Evolutionary conservation across 2,329 filamentous ascomycete species (phyloP).

Genomic region (Shiraia sp.): DNA sequence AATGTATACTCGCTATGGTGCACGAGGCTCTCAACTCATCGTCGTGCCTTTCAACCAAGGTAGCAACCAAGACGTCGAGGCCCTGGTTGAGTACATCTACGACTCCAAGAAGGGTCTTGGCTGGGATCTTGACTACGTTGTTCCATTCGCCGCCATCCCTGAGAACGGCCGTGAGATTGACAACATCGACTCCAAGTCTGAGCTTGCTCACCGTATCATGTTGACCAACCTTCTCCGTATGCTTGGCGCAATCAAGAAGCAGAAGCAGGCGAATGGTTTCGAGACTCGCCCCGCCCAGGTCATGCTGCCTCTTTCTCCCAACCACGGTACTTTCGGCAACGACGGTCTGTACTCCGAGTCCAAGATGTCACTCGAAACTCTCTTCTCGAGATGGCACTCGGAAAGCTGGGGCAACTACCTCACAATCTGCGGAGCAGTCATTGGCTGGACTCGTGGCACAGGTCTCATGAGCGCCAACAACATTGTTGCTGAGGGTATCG

Average conservation of each 20-base stretch:
- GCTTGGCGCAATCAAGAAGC: conserved; percentile 84
- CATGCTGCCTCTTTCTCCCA: conserved; percentile 91
- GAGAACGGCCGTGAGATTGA: conserved; percentile 98
- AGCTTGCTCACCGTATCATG: conserved; percentile 98
- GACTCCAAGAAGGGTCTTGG: conserved; percentile 94
- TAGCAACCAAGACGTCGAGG: conserved; percentile 96
- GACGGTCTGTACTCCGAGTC: conserved; percentile 98
- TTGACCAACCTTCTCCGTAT: conserved; percentile 94
- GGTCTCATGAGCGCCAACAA: conserved; percentile 98
- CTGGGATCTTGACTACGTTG: conserved; percentile 95
- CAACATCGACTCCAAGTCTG: conserved; percentile 93
- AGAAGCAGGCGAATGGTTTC: conserved; percentile 85
- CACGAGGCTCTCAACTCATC: conserved; percentile 91
- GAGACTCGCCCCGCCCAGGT: conserved; percentile 97
- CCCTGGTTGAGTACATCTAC: conserved; percentile 93
- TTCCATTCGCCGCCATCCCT: conserved; percentile 96
- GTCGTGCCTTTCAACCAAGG: conserved; percentile 99
- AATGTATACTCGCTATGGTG: conserved; percentile 95
- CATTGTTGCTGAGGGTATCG: conserved; percentile 93
- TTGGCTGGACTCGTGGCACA: conserved; percentile 98
- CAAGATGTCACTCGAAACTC: conserved; percentile 92
- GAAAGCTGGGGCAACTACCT: conserved; percentile 98
- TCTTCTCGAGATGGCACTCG: conserved; percentile 98
- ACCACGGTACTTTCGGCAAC: conserved; percentile 97
- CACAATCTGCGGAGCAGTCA: conserved; percentile 96